Percentiles rank a stretch among this genome's conserved stretches.
These are phyloP conservation scores for Globisporangium nagaii DNA, from an alignment of 352 stramenopile species.

Conservation along the genomic window DNA sequence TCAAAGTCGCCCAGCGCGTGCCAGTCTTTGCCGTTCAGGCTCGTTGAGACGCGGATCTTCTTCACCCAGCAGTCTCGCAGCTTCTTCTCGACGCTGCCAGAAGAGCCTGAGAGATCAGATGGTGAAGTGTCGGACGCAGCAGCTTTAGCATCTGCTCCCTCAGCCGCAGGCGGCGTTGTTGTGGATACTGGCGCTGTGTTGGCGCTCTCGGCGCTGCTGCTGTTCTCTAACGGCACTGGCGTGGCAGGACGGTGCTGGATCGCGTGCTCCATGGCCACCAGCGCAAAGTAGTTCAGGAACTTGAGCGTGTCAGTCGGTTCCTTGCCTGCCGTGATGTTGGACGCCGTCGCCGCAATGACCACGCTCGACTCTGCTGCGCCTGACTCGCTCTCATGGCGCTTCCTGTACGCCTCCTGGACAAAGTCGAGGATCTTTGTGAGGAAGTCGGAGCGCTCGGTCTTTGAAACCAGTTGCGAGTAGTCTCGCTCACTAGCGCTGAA, in stretches of 20 bases:
- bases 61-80: conserved; percentile 51
- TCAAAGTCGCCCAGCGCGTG: conserved; percentile 51
- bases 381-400: conserved; percentile 15
- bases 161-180: not conserved
- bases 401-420: conserved; percentile 52
- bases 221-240: not conserved
- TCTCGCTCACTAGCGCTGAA: conserved; percentile 48
- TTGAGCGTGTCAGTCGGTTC: conserved; percentile 70
- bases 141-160: not conserved
- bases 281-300: conserved; percentile 60
- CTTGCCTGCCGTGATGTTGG: conserved; percentile 76
- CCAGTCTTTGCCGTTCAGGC: conserved; percentile 63
- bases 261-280: conserved; percentile 52
- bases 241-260: conserved; percentile 20
- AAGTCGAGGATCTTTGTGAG: conserved; percentile 70
- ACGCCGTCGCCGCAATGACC: conserved; percentile 61
- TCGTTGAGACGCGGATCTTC: conserved; percentile 49
- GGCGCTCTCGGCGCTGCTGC: not conserved
- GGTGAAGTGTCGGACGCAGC: too few species aligned
- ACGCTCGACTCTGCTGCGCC: conserved; percentile 16
- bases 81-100: not conserved
- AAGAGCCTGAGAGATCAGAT: too few species aligned
- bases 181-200: not conserved
- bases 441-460: conserved; percentile 74
- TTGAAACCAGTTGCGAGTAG: conserved; percentile 58